Percentiles rank a stretch among this genome's conserved stretches.
These are phyloP conservation scores for Exophiala phaeomuriformis DNA, from an alignment of 2,329 filamentous ascomycete genomes.

Conservation along the genomic window DNA sequence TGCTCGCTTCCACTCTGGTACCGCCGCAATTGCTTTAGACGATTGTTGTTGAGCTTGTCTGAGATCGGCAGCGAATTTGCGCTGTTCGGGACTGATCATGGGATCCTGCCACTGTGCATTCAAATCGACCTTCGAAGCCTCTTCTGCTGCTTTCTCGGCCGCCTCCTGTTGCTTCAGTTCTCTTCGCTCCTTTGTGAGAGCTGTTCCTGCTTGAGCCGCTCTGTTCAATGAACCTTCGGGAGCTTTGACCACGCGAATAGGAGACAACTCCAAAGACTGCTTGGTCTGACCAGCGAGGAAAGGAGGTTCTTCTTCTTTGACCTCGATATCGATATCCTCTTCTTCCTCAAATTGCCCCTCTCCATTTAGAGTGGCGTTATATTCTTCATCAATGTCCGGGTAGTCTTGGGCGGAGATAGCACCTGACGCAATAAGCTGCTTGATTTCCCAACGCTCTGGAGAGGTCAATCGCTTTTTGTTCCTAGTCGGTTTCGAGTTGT, in stretches of 20 bases:
- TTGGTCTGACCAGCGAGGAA: constrained; percentile 96
- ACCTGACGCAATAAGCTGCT: constrained; percentile 90
- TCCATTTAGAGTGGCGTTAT: constrained; percentile 76
- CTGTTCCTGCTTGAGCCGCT: constrained; percentile 87
- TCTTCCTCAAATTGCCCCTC: constrained; percentile 80
- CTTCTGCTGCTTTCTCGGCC: constrained; percentile 67
- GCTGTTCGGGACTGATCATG: constrained; percentile 77
- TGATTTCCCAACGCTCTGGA: constrained; percentile 94
- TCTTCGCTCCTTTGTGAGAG: constrained; percentile 79
- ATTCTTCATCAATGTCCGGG: constrained; percentile 89
- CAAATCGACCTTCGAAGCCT: constrained; percentile 70
- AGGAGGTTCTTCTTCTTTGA: constrained; percentile 90
- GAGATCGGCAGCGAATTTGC: constrained; percentile 83
- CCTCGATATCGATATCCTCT: constrained; percentile 91
- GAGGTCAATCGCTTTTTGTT: constrained; percentile 92
- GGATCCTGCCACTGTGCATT: constrained; percentile 93
- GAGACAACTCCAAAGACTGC: constrained; percentile 86
- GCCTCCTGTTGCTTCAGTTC: constrained; percentile 84
- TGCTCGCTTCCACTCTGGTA: constrained; percentile 89
- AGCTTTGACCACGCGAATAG: constrained; percentile 92
- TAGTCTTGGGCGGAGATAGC: constrained; percentile 90
- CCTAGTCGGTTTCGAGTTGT: constrained; percentile 48
- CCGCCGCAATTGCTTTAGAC: constrained; percentile 54
- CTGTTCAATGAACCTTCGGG: constrained; percentile 97
- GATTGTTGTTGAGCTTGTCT: constrained; percentile 55